Base-by-base conservation (phyloP, 345 rosid genomes). In the Gossypium anomalum region DNA sequence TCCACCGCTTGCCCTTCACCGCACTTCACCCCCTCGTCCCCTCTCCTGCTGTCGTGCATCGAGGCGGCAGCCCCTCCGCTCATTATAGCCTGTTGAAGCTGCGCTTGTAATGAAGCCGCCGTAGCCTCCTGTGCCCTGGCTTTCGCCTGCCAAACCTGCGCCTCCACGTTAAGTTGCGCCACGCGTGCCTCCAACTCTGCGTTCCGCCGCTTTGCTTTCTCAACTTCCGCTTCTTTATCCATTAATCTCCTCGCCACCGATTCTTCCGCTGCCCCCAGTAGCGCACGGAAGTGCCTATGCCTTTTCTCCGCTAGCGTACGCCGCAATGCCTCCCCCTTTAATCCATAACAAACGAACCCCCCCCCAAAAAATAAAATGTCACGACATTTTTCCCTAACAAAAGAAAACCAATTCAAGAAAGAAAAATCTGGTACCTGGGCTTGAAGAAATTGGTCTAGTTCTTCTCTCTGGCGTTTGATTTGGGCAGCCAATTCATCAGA, bases 101-200 rank as follows among this genome's bases (percentile, higher is more conserved):
- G 92, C 60, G 88, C 90, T 79, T 94, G 97, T 60, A 94, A 78
- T 11, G 93, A 83, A 11, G 93, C 91, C 38, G 94, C 98, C 47
- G 90, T 82, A 4, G 90, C 89, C 82, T 94, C 95, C 79, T 85
- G 88, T 15, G 92, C 89, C 73, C 89, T 71, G 17, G 97, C 98
- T 84, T 87, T 87, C 10, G 92, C 88, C 75, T 94, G 95, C 98
- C 98, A 94, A 2, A 83, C 90, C 80, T 91, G 93, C 29, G 93
- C 84, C 80, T 94, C 98, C 17, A 81, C 80, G 70, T 77, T 84
- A 2, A 94, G 93, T 63, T 92, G 97, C 15, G 93, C 79, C n/a
- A 90, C 93, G 59, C 95, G 95, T 65, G 96, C 89, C 75, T 91
- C 92, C 23, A 94, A 67, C 87, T 92, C 98, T 2, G 88, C 86